Base-by-base conservation (phyloP, 306 rosid genomes). In the Glycyrrhiza uralensis region DNA sequence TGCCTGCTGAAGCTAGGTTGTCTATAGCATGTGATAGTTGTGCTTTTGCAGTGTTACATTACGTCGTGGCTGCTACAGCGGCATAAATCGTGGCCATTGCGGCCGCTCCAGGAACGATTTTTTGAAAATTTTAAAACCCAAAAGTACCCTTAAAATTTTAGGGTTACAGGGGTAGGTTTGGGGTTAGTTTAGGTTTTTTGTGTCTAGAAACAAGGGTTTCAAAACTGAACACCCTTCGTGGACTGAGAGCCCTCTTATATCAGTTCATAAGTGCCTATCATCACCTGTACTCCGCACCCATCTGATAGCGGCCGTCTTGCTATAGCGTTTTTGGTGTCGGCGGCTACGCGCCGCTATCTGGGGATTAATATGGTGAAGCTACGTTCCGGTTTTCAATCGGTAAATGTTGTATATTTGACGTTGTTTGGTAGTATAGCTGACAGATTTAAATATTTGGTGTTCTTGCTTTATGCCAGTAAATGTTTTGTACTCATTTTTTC, bases 391-490 rank as follows among this genome's bases (percentile, higher is more conserved):
- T 54, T 11, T 33, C 35, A 4, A 39, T 61, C 3, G 3, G 23
- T 69, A 52, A 60, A 50, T 60, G 45, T 47, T 35, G 13, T 36
- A 23, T 20, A 58, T 47, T 66, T 57, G 62, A 7, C 45, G 15
- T 58, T 42, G 61, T 38, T 77, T 45, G 65, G 18, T 74, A 38
- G 18, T 74, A 38, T 63, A 30, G 18, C 42, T 51, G 18, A 65
- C 59, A 52, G 68, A 49, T 60, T 82, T 26, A 51, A 38, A 23
- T 45, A 65, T 79, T 63, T 65, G 42, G 60, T 3, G n/a, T 26
- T 50, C 32, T 65, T 79, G 58, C 41, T 69, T 41, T 42, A 66
- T 26, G 32, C 14, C 28, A 32, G 49, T 42, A 19, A 52, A 51
- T 44, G 42, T 46, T 78, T 55, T 62, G 57, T 20, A 49, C 54